A percentile compares a stretch with the other conserved stretches of the same genome.
Evolutionary conservation across 2,329 filamentous ascomycete genomes (phyloP).

Genomic region (Dactylellina drechsleri): DNA sequence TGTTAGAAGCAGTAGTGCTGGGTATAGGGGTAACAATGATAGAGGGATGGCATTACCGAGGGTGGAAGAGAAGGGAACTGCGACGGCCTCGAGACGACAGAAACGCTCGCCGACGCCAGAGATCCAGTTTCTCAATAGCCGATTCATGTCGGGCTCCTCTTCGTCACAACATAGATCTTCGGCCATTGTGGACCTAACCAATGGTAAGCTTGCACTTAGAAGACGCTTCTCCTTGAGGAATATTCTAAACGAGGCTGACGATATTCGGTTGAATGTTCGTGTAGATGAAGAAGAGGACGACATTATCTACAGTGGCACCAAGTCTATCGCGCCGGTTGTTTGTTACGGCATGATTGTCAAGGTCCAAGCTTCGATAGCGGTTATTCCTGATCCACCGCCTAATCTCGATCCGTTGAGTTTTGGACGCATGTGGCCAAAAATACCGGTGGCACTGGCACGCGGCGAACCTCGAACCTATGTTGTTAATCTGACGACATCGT

Average conservation of each 20-base stretch:
- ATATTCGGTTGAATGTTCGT: neutral
- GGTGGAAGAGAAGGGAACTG: slow-evolving; percentile 33
- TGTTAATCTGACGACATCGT: slow-evolving; percentile 49
- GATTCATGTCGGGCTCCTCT: slow-evolving; percentile 40
- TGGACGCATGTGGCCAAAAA: slow-evolving; percentile 53
- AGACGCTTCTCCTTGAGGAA: neutral
- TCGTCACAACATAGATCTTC: slow-evolving; percentile 26
- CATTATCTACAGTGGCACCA: slow-evolving; percentile 48
- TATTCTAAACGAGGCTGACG: neutral
- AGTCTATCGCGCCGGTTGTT: slow-evolving; percentile 41
- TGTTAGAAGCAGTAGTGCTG: slow-evolving; percentile 7
- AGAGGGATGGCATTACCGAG: slow-evolving; percentile 33
- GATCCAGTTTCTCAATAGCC: slow-evolving; percentile 51
- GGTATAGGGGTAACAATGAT: slow-evolving; percentile 25
- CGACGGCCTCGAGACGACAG: slow-evolving; percentile 8
- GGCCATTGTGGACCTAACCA: slow-evolving; percentile 46
- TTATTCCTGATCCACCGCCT: slow-evolving; percentile 46
- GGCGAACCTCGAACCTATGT: slow-evolving; percentile 41
- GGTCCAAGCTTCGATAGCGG: slow-evolving; percentile 43
- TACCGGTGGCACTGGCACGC: slow-evolving; percentile 36
- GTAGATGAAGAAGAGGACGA: slow-evolving; percentile 49
- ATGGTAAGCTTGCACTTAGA: slow-evolving; percentile 26
- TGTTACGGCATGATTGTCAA: slow-evolving; percentile 52
- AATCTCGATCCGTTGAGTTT: slow-evolving; percentile 46
- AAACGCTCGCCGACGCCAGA: slow-evolving; percentile 48